phyloP scores from a whole-genome alignment of 768 basidiomycete genomes.

The Tricholoma flavovirens region DNA sequence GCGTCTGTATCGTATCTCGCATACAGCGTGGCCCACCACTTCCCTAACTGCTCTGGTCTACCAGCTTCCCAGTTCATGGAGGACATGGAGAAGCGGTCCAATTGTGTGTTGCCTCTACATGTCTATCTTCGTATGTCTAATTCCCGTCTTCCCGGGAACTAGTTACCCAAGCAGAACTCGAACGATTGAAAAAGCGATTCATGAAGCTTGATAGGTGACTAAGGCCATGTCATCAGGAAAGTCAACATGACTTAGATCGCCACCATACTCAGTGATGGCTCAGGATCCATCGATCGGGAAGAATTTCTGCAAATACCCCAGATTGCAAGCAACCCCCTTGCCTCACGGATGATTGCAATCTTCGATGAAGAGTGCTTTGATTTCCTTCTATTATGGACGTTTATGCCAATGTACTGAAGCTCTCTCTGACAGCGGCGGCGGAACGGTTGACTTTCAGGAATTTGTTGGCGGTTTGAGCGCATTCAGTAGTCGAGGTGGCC shows the following conservation, averaged over 20 bases:
- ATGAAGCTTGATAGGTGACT: slow-evolving; percentile 94
- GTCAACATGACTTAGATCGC: background rate
- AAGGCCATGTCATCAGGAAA: background rate
- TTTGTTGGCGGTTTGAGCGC: slow-evolving; percentile 97
- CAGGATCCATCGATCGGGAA: slow-evolving; percentile 96
- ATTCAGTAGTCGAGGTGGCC: slow-evolving; percentile 92
- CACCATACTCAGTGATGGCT: slow-evolving; percentile 69
- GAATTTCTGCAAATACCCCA: slow-evolving; percentile 99
- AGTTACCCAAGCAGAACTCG: slow-evolving; percentile 95
- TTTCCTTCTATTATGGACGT: background rate
- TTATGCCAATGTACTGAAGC: slow-evolving; percentile 1
- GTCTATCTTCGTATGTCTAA: slow-evolving; percentile 6
- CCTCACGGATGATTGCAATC: slow-evolving; percentile 97
- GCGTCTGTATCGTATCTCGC: slow-evolving; percentile 43
- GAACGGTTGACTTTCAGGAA: slow-evolving; percentile 98
- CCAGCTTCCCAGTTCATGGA: slow-evolving; percentile 92
- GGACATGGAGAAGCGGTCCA: slow-evolving; percentile 96
- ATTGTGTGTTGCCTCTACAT: slow-evolving; percentile 60
- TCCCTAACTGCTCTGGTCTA: slow-evolving; percentile 8
- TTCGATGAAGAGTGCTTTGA: slow-evolving; percentile 94
- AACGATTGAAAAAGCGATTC: slow-evolving; percentile 96
- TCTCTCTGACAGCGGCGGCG: slow-evolving; percentile 69
- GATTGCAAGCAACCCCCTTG: slow-evolving; percentile 95
- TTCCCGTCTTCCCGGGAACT: slow-evolving; percentile 5
- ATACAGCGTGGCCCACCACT: background rate